Conservation (phyloP, 345 rosid genomes). For the Acer saccharum region DNA sequence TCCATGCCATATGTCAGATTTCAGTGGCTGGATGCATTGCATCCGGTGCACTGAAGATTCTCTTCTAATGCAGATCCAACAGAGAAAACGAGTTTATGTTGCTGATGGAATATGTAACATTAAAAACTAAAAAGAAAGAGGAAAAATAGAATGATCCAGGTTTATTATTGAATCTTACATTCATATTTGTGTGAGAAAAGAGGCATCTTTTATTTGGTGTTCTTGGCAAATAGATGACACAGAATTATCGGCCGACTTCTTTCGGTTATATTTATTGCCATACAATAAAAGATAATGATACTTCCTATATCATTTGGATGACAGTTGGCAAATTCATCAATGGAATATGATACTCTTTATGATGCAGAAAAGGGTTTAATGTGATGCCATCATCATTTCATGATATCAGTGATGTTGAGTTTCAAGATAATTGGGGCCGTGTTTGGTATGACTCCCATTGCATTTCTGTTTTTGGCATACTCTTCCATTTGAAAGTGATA, state of each 20-base stretch:
- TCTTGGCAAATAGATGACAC: neutral
- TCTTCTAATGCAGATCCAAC: neutral
- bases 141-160: neutral
- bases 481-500: conserved; percentile 8
- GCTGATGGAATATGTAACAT: neutral
- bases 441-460: conserved; percentile 53
- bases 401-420: conserved; percentile 90
- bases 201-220: neutral
- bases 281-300: conserved; percentile 11
- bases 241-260: conserved; percentile 5
- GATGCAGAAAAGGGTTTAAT: conserved; percentile 77
- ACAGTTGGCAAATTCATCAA: conserved; percentile 75
- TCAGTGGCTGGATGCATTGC: too few species aligned
- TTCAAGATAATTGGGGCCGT: conserved; percentile 96
- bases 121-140: neutral
- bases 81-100: neutral
- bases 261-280: neutral
- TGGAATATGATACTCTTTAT: conserved; percentile 81
- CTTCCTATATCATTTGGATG: conserved; percentile 17
- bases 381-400: conserved; percentile 93
- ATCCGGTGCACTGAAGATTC: too few species aligned
- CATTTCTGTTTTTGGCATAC: neutral
- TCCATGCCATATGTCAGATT: too few species aligned
- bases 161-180: neutral
- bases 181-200: neutral